Evolutionary conservation across 2,329 filamentous ascomycete species (phyloP).

Genomic region (Verruconis gallopava): DNA sequence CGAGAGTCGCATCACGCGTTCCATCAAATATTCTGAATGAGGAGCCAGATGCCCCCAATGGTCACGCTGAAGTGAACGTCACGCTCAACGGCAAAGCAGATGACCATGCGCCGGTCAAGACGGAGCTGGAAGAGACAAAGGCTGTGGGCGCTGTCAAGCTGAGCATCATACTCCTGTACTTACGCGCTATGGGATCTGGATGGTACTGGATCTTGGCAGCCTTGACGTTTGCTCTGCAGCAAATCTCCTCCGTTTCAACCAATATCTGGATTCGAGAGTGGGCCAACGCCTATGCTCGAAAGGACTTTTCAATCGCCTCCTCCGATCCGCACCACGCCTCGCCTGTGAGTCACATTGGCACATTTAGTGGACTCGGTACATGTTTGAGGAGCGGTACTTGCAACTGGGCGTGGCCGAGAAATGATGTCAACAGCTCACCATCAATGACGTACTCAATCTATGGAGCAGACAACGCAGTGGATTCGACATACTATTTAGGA

Average conservation of each 20-base stretch:
- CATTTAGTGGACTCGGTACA: constrained; percentile 30
- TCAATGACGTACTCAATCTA: constrained; percentile 15
- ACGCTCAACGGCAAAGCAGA: constrained; percentile 31
- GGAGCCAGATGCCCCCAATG: constrained; percentile 14
- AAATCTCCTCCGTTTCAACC: constrained; percentile 73
- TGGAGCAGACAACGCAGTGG: constrained; percentile 37
- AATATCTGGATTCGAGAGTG: constrained; percentile 93
- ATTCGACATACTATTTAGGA: constrained; percentile 70
- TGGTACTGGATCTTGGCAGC: constrained; percentile 80
- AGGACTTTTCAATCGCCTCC: constrained; percentile 25
- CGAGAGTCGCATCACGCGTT: constrained; percentile 62
- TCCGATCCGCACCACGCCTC: constrained; percentile 23
- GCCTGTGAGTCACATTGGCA: constrained; percentile 30
- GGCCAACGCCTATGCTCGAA: constrained; percentile 71
- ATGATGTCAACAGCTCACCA: constrained; percentile 13
- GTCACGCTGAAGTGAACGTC: constrained; percentile 34
- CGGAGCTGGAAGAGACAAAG: constrained; percentile 52
- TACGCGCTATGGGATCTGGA: constrained; percentile 87
- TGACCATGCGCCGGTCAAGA: constrained; percentile 20
- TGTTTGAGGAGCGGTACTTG: constrained; percentile 39
- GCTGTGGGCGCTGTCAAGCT: constrained; percentile 79
- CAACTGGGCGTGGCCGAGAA: constrained; percentile 29
- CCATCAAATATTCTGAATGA: constrained; percentile 63
- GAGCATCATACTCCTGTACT: constrained; percentile 73
- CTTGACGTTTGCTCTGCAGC: constrained; percentile 66